A percentile compares a stretch with the other conserved stretches of the same genome.
Evolutionary conservation across 352 stramenopile genomes (phyloP).

Genomic region (Thalassiosira mediterranea): DNA sequence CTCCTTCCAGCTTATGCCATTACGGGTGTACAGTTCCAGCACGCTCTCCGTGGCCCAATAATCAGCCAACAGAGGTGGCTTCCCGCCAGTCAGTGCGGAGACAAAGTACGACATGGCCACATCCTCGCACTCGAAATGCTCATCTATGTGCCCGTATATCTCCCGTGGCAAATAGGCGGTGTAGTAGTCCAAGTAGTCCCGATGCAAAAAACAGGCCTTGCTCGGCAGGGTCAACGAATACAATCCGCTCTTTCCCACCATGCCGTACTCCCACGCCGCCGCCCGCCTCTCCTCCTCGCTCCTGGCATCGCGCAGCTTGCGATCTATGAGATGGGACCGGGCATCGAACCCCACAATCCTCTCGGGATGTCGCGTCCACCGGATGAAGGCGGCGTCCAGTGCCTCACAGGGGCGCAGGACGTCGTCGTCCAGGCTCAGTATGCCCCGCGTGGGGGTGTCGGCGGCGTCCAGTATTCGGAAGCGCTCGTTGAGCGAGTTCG

Average conservation of each 20-base stretch:
- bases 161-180: constrained; percentile 52
- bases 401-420: constrained; percentile 75
- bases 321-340: constrained; percentile 57
- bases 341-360: constrained; percentile 81
- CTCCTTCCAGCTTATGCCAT: constrained; percentile 62
- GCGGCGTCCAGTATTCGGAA: constrained; percentile 59
- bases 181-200: constrained; percentile 79
- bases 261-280: constrained; percentile 1
- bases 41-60: constrained; percentile 73
- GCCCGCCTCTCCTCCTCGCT: neutral
- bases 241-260: neutral
- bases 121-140: constrained; percentile 82
- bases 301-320: constrained; percentile 30
- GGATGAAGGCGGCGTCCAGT: constrained; percentile 77
- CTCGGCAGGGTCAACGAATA: constrained; percentile 75
- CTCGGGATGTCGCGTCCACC: constrained; percentile 73
- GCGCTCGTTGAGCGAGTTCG: constrained; percentile 80
- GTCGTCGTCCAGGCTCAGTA: constrained; percentile 83
- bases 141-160: constrained; percentile 61
- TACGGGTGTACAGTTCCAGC: constrained; percentile 69
- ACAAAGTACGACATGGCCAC: constrained; percentile 82
- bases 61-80: constrained; percentile 72
- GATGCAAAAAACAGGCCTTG: constrained; percentile 69
- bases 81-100: constrained; percentile 68
- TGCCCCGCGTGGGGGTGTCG: constrained; percentile 66